These are phyloP conservation scores for Aureobasidium sp. DNA, from an alignment of 2,329 filamentous ascomycete genomes.

Conservation along the genomic window DNA sequence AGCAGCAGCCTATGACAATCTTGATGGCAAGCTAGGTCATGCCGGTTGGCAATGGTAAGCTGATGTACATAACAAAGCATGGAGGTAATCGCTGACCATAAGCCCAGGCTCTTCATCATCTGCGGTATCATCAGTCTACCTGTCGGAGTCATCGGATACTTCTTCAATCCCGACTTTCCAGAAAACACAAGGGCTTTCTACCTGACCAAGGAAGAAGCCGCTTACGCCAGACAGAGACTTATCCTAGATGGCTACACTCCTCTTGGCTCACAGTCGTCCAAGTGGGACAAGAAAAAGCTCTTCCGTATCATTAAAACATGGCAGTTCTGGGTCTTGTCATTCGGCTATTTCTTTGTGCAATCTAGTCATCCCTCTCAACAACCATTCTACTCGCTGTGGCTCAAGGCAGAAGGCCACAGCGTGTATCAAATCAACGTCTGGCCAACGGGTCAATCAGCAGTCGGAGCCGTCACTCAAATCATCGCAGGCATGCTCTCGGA, in stretches of 20 bases:
- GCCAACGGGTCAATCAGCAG: slow-evolving; percentile 35
- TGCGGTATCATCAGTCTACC: slow-evolving; percentile 43
- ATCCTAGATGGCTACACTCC: slow-evolving; percentile 20
- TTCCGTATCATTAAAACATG: slow-evolving; percentile 34
- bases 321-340: slow-evolving; percentile 46
- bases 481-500: slow-evolving; percentile 14
- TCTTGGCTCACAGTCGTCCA: slow-evolving; percentile 18
- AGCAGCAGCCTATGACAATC: slow-evolving; percentile 41
- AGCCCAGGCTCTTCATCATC: slow-evolving; percentile 19
- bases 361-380: slow-evolving; percentile 41
- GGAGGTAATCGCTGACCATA: not conserved
- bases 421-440: slow-evolving; percentile 14
- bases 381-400: slow-evolving; percentile 47
- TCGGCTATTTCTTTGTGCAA: slow-evolving; percentile 52
- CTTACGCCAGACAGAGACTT: slow-evolving; percentile 41
- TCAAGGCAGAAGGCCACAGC: slow-evolving; percentile 35
- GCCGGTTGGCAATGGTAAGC: slow-evolving; percentile 47
- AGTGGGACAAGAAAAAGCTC: slow-evolving; percentile 34
- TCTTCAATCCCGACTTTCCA: slow-evolving; percentile 45
- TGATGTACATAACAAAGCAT: not conserved
- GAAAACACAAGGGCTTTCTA: slow-evolving; percentile 42
- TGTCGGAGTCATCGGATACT: slow-evolving; percentile 48
- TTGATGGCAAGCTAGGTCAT: slow-evolving; percentile 44
- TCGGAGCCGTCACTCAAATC: slow-evolving; percentile 46
- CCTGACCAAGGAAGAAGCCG: slow-evolving; percentile 42